Evolutionary conservation across 2,329 filamentous ascomycete genomes (phyloP), one percentile per base, ranked within the genome.

Genomic region (Rugonectria rugulosa): DNA sequence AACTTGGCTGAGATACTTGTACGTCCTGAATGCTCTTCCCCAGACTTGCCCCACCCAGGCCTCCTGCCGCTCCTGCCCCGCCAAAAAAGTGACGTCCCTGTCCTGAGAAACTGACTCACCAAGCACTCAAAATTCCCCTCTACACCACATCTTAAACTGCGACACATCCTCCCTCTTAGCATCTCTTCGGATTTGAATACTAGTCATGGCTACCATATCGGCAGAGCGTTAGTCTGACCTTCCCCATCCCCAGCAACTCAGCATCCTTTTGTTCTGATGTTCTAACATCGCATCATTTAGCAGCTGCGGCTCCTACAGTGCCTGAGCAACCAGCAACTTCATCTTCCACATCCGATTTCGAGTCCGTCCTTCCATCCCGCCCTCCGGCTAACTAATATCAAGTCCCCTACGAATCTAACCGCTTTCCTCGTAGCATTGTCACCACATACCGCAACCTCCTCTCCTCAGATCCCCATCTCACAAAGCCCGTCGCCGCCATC

Each of bases 401-500:
- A n/a, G n/a, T n/a, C n/a, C n/a, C n/a, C n/a, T n/a, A n/a, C n/a
- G n/a, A 21, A 37, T 19, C 54, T 61, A 46, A 53, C 17, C 10
- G 40, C 4, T 0, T 7, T n/a, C 14, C 2, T 29, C 19, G 15
- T 17, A 84, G 81, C 70, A 85, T 87, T 64, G 83, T 86, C 56
- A 72, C 75, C 21, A 79, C 80, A 19, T 87, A 86, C 70, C 74
- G 79, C 62, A 73, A 75, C 56, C 79, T 86, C 56, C 81, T 86
- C 44, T 72, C 76, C 57, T 78, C 81, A 46, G 92, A 98, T 72
- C 83, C 89, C 10, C 91, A 96, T 59, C 83, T 98, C 48, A 97
- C 94, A 29, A 97, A 97, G 86, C 93, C 95, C 60, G 91, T 99
- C 51, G 95, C 95, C 17, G 92, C 93, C 56, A 97, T 97, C 71